These are phyloP conservation scores for Entonaema liquescens DNA, from an alignment of 495 filamentous ascomycete species.

Conservation along the genomic window DNA sequence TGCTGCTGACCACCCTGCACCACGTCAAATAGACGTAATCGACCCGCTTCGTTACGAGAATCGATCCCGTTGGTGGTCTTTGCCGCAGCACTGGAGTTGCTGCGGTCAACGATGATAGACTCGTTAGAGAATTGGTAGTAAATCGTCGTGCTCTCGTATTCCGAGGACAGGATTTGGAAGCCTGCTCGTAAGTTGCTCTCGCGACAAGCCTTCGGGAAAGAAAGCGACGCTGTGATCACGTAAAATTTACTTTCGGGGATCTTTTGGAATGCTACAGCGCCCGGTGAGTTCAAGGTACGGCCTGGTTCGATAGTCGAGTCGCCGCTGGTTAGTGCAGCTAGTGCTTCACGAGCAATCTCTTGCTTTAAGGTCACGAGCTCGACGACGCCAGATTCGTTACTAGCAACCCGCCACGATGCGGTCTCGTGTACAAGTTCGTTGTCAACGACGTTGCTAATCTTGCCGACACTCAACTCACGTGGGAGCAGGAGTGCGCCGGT, in stretches of 20 bases:
- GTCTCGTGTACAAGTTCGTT: constrained; percentile 37
- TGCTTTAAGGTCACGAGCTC: constrained; percentile 34
- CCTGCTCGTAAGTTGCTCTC: constrained; percentile 37
- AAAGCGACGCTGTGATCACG: constrained; percentile 27
- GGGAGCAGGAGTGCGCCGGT: constrained; percentile 38
- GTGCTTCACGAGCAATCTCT: constrained; percentile 34
- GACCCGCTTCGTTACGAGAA: constrained; percentile 33
- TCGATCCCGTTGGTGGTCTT: constrained; percentile 40
- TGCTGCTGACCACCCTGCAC: constrained; percentile 15
- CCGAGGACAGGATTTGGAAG: constrained; percentile 41
- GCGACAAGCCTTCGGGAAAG: constrained; percentile 22
- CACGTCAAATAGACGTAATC: constrained; percentile 42
- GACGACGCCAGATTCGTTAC: constrained; percentile 24
- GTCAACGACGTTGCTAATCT: constrained; percentile 36
- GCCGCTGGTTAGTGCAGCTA: constrained; percentile 29
- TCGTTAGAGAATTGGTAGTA: constrained; percentile 43
- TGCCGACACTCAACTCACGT: constrained; percentile 39
- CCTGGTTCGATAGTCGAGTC: constrained; percentile 33
- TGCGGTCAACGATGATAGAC: constrained; percentile 42
- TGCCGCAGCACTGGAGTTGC: constrained; percentile 39
- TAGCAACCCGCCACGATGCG: constrained; percentile 32
- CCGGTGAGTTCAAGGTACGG: constrained; percentile 27
- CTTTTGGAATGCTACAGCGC: constrained; percentile 24
- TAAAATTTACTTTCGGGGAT: constrained; percentile 29
- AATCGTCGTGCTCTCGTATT: constrained; percentile 46